These are phyloP conservation scores for Protomyces inouyei DNA, from an alignment of 1,139 yeast species.

Conservation along the genomic window DNA sequence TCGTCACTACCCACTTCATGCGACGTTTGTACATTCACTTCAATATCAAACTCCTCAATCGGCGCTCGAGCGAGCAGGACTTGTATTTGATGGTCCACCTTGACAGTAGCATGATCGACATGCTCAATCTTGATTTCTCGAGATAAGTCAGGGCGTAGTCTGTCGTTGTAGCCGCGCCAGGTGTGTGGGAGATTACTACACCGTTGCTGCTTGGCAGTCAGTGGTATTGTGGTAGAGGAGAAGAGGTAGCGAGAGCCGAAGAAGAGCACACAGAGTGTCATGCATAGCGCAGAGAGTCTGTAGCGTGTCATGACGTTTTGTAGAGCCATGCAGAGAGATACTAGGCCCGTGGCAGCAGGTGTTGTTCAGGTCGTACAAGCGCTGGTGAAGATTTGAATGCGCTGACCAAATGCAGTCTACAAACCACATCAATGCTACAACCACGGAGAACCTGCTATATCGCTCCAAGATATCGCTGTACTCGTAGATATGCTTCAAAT, in stretches of 20 bases:
- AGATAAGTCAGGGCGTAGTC: constrained; percentile 1
- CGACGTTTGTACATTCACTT: constrained; percentile 12
- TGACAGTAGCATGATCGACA: constrained; percentile 9
- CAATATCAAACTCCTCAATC: constrained; percentile 10
- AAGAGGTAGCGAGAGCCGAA: neutral
- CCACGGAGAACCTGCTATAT: neutral
- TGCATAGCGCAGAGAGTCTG: neutral
- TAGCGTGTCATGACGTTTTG: neutral
- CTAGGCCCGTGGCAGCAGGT: neutral
- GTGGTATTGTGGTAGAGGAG: neutral
- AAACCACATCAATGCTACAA: neutral
- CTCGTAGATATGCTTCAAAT: neutral
- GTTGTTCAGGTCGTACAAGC: neutral
- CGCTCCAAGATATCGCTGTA: neutral
- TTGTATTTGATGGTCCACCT: constrained; percentile 12
- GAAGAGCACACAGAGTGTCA: neutral
- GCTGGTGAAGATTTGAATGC: no score
- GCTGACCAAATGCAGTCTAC: no score
- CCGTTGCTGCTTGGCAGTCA: constrained; percentile 8
- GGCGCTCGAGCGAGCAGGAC: constrained; percentile 12
- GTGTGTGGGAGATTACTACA: neutral
- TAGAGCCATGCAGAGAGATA: neutral
- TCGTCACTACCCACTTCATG: constrained; percentile 1
- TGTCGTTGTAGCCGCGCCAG: constrained; percentile 24
- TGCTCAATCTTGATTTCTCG: constrained; percentile 7